phyloP scores from a whole-genome alignment of 352 stramenopile genomes.

The Phytophthora sp. region DNA sequence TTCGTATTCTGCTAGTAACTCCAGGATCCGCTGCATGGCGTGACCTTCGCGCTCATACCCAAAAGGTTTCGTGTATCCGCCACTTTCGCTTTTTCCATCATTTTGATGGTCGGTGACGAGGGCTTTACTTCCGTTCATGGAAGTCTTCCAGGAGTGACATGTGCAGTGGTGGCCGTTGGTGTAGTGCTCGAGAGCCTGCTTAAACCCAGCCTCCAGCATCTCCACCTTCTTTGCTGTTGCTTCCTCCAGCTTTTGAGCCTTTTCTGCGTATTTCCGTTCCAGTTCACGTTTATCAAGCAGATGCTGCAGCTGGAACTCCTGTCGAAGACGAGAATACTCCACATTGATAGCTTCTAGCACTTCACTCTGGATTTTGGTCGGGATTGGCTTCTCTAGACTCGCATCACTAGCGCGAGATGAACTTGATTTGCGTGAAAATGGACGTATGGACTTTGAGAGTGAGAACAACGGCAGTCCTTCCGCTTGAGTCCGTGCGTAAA shows the following conservation, averaged over 20 bases:
- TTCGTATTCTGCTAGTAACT: constrained; percentile 10
- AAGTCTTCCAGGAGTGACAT: not conserved
- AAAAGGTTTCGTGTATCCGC: not conserved
- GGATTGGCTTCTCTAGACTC: constrained; percentile 12
- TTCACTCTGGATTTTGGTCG: constrained; percentile 45
- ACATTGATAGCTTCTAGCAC: constrained; percentile 55
- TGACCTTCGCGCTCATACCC: not conserved
- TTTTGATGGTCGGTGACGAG: not conserved
- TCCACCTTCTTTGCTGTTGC: constrained; percentile 50
- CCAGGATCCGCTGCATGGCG: constrained; percentile 2
- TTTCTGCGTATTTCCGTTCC: constrained; percentile 25
- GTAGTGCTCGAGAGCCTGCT: constrained; percentile 23
- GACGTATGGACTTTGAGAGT: constrained; percentile 43
- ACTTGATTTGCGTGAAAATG: constrained; percentile 35
- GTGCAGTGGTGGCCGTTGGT: not conserved
- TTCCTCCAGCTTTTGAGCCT: constrained; percentile 26
- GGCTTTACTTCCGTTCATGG: not conserved
- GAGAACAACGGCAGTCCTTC: constrained; percentile 41
- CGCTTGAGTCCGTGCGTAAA: constrained; percentile 55
- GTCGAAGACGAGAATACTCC: constrained; percentile 47
- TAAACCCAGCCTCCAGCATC: constrained; percentile 58
- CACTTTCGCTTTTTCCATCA: not conserved
- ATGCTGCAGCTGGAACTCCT: constrained; percentile 48
- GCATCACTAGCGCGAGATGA: not conserved
- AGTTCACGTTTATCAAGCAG: constrained; percentile 33